These are phyloP conservation scores for Leishmania braziliensis DNA, from an alignment of 208 protist species.

Conservation along the genomic window DNA sequence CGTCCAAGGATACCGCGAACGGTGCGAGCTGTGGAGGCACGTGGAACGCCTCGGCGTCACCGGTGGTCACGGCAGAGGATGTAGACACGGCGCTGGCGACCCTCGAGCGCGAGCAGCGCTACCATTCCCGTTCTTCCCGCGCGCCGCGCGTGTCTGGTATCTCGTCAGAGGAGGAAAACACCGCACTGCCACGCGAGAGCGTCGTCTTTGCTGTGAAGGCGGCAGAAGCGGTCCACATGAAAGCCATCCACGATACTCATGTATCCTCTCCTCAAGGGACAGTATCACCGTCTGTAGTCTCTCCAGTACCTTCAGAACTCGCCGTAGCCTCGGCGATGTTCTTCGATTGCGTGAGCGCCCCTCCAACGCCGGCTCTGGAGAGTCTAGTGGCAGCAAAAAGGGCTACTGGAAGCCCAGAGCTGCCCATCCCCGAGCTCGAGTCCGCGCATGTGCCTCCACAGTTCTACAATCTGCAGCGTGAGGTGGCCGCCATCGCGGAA, in stretches of 20 bases:
- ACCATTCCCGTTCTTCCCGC: conserved; percentile 14
- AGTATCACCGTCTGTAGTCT: background rate
- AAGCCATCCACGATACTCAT: background rate
- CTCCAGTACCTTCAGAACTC: conserved; percentile 25
- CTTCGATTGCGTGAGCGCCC: conserved; percentile 56
- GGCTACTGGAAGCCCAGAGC: background rate
- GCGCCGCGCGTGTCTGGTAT: background rate
- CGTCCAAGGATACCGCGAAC: background rate
- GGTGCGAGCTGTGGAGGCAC: background rate
- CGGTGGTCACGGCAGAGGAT: conserved; percentile 22
- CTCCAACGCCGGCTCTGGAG: conserved; percentile 34
- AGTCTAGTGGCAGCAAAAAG: background rate
- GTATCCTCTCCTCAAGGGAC: background rate
- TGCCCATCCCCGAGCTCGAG: background rate
- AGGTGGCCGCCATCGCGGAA: conserved; percentile 44
- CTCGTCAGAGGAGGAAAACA: background rate
- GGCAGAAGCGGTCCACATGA: no score
- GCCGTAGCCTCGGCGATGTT: conserved; percentile 42
- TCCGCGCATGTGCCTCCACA: conserved; percentile 33
- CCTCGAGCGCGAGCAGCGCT: conserved; percentile 21
- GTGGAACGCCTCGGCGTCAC: conserved; percentile 25
- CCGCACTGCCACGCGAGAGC: background rate
- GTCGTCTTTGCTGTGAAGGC: background rate
- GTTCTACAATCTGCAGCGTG: conserved; percentile 48
- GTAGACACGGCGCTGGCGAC: conserved; percentile 17